Evolutionary conservation across 768 basidiomycete species (phyloP).

Genomic region (Lanmaoa pseudosensibilis): DNA sequence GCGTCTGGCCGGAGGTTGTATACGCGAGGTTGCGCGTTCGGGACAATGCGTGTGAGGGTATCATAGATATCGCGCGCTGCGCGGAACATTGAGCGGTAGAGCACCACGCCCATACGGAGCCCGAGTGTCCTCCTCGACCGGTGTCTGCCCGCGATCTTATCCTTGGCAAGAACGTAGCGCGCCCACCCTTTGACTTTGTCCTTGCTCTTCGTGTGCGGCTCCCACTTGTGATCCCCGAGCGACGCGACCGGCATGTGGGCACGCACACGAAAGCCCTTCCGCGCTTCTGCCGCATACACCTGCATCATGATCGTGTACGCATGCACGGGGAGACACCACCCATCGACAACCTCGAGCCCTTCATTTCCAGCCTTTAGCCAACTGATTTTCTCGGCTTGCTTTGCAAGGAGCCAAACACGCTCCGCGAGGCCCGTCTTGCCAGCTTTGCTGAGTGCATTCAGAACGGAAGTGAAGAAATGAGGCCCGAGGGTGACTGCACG

Average conservation of each 20-base stretch:
- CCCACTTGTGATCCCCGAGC: slow-evolving; percentile 16
- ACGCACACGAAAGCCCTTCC: slow-evolving; percentile 25
- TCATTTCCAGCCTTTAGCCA: slow-evolving; percentile 35
- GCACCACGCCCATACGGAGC: slow-evolving; percentile 29
- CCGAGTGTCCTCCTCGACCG: slow-evolving; percentile 30
- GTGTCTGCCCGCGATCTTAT: slow-evolving; percentile 19
- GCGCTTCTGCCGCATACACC: slow-evolving; percentile 52
- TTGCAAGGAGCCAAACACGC: slow-evolving; percentile 63
- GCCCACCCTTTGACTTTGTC: slow-evolving; percentile 38
- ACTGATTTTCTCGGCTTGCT: slow-evolving; percentile 57
- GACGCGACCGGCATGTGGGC: no score
- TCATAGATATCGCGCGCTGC: slow-evolving; percentile 32
- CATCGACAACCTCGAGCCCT: slow-evolving; percentile 29
- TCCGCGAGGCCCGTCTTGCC: slow-evolving; percentile 57
- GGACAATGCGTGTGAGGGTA: slow-evolving; percentile 21
- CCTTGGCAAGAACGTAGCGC: slow-evolving; percentile 27
- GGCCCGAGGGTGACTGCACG: slow-evolving; percentile 58
- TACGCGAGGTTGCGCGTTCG: slow-evolving; percentile 28
- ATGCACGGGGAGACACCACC: slow-evolving; percentile 66
- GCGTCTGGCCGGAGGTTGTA: slow-evolving; percentile 52
- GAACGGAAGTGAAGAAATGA: slow-evolving; percentile 52
- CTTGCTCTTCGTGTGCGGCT: slow-evolving; percentile 13
- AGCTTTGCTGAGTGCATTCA: slow-evolving; percentile 60
- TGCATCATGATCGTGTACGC: slow-evolving; percentile 76
- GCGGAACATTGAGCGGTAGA: slow-evolving; percentile 39